Base-by-base conservation (phyloP, 176 grass and related monocot species). In the Carex pumila region DNA sequence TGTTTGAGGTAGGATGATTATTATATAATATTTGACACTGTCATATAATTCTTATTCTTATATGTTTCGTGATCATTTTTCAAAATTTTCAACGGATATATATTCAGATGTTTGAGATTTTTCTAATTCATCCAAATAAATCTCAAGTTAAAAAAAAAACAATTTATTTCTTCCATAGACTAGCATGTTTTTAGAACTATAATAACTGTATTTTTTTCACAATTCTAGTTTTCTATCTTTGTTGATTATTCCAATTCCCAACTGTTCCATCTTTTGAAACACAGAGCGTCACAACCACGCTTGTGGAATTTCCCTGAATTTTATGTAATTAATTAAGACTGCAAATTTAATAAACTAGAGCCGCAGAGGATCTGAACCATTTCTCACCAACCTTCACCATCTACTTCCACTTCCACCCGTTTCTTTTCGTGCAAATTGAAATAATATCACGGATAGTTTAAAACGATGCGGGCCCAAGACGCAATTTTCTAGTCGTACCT, bases 351-450 rank as follows among this genome's bases (percentile, higher is more conserved):
- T 76, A 76, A 76, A 75, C 1, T 76, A 15, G 45, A 17, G 47
- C 49, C 12, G 12, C 49, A 76, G 12, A 55, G 25, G 6, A 76
- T 76, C 47, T 31, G 45, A 74, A 76, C 49, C 49, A 32, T 55
- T 55, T 76, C 49, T 55, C 72, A 76, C 72, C 72, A 76, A 76
- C 22, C 72, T 55, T 55, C 72, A 32, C 72, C 49, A 31, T 55
- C 21, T 31, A 13, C 5, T 17, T n/a, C n/a, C n/a, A n/a, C n/a
- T n/a, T 53, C 47, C 47, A 29, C 19, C 45, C 45, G 17, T 75
- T 12, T 54, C 47, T 47, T 55, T 54, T 8, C 4, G 1, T 75
- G 10, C 71, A 53, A 52, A 52, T 53, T 75, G 8, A 22, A 74
- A 52, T 74, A 74, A 6, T 74, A 2, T 74, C 52, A 74, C 22